Percentiles rank a stretch among this genome's conserved stretches.
These are phyloP conservation scores for Daldinia childiae DNA, from an alignment of 495 filamentous ascomycete species.

Conservation along the genomic window DNA sequence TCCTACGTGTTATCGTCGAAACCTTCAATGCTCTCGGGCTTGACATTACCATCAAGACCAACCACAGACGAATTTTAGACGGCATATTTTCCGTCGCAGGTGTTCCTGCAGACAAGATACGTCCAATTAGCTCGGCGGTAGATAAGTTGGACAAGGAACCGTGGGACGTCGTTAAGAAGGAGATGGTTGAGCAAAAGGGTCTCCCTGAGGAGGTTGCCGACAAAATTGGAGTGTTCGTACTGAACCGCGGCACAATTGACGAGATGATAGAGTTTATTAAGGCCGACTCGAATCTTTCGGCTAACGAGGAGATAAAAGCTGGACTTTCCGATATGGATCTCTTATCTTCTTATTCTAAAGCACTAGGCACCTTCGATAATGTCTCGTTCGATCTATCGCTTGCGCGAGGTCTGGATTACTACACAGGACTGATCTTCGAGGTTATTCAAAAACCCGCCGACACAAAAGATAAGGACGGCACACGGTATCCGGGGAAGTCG, in stretches of 20 bases:
- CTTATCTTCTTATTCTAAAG: conserved; percentile 75
- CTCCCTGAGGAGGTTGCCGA: conserved; percentile 71
- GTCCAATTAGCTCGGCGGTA: conserved; percentile 77
- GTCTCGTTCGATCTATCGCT: conserved; percentile 57
- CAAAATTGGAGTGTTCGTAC: conserved; percentile 74
- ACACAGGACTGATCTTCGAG: conserved; percentile 85
- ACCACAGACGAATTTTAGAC: conserved; percentile 82
- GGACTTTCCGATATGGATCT: conserved; percentile 77
- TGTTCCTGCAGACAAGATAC: conserved; percentile 76
- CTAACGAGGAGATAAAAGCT: conserved; percentile 68
- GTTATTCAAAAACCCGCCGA: conserved; percentile 77
- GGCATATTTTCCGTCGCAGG: conserved; percentile 81
- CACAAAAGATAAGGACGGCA: conserved; percentile 35
- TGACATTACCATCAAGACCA: conserved; percentile 76
- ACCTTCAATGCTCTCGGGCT: conserved; percentile 73
- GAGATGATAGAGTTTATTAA: conserved; percentile 69
- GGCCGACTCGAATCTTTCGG: conserved; percentile 62
- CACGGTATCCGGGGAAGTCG: conserved; percentile 49
- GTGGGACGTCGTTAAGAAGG: conserved; percentile 79
- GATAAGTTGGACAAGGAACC: conserved; percentile 84
- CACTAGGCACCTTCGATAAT: conserved; percentile 69
- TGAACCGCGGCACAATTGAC: conserved; percentile 64
- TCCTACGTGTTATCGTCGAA: conserved; percentile 75
- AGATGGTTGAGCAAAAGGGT: conserved; percentile 83
- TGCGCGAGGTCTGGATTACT: conserved; percentile 80